Conservation (phyloP, 2,329 filamentous ascomycete genomes). For the Cladorrhinum sp. region DNA sequence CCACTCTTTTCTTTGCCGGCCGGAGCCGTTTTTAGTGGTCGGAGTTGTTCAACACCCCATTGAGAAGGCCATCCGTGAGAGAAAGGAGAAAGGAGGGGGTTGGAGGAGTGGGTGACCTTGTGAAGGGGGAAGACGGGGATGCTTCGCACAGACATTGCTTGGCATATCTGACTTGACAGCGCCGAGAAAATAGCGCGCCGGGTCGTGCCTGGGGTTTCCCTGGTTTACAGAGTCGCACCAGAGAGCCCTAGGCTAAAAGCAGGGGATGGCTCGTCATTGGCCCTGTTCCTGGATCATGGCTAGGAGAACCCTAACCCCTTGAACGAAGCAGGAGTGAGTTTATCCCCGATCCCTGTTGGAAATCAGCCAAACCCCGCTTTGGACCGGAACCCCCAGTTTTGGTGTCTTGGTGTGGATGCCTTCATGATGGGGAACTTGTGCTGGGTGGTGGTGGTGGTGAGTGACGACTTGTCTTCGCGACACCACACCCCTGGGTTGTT, state of each 20-base stretch:
- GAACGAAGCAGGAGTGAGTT: neutral
- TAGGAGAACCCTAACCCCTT: conserved; percentile 1
- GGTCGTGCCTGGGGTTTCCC: neutral
- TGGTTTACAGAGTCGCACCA: conserved; percentile 5
- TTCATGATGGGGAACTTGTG: too few relatives aligned
- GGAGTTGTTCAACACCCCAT: neutral
- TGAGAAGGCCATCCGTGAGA: neutral
- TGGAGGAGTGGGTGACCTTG: neutral
- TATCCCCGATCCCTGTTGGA: conserved; percentile 8
- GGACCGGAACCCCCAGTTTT: too few relatives aligned
- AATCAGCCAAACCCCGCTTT: neutral
- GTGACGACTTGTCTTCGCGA: neutral
- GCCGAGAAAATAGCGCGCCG: conserved; percentile 5
- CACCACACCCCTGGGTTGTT: too few relatives aligned
- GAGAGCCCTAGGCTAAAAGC: conserved; percentile 1
- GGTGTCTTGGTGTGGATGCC: too few relatives aligned
- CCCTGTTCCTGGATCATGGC: neutral
- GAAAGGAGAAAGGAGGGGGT: conserved; percentile 1
- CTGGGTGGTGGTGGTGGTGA: neutral
- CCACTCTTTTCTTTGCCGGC: neutral
- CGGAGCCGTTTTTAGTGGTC: neutral
- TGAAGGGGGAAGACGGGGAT: neutral
- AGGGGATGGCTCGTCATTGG: neutral
- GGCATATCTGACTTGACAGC: conserved; percentile 9
- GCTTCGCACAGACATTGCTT: neutral